Percentiles rank a stretch among this genome's conserved stretches.
Conservation (phyloP, 441 rosid genomes). For the Viola pubescens region DNA sequence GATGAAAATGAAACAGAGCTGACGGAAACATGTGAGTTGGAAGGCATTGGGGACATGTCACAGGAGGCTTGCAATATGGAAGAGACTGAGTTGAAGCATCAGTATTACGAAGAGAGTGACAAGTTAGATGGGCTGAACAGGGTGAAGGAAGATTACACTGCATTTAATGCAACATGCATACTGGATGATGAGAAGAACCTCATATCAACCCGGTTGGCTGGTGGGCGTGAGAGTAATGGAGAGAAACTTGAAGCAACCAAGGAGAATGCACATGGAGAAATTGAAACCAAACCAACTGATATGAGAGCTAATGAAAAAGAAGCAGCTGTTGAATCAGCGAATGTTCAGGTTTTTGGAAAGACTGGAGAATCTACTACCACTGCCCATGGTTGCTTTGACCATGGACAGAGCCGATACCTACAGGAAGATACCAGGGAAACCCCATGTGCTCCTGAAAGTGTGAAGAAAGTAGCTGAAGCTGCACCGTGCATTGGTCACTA, state of each 20-base stretch:
- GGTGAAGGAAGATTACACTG: slow-evolving; percentile 19
- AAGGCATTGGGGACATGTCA: slow-evolving; percentile 19
- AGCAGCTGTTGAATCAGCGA: slow-evolving; percentile 16
- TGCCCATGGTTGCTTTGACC: slow-evolving; percentile 18
- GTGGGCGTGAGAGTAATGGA: slow-evolving; percentile 22
- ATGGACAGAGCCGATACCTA: neutral
- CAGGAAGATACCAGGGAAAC: slow-evolving; percentile 18
- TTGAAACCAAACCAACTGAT: slow-evolving; percentile 20
- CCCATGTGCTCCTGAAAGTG: slow-evolving; percentile 15
- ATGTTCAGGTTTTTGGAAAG: slow-evolving; percentile 14
- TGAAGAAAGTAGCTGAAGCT: slow-evolving; percentile 21
- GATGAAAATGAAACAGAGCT: slow-evolving; percentile 17
- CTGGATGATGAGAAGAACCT: slow-evolving; percentile 19
- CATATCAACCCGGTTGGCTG: slow-evolving; percentile 19
- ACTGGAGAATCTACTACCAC: slow-evolving; percentile 19
- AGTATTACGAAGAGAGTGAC: slow-evolving; percentile 17
- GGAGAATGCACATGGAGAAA: slow-evolving; percentile 25
- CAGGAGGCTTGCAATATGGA: slow-evolving; percentile 16
- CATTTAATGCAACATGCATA: slow-evolving; percentile 13
- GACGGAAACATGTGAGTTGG: slow-evolving; percentile 10
- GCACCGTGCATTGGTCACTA: slow-evolving; percentile 14
- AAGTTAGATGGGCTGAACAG: slow-evolving; percentile 24
- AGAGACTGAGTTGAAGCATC: slow-evolving; percentile 21
- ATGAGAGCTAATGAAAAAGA: slow-evolving; percentile 21
- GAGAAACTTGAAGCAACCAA: slow-evolving; percentile 21